Percentiles rank a stretch among this genome's conserved stretches.
These are phyloP conservation scores for Zizania palustris DNA, from an alignment of 202 grass and related monocot genomes.

Conservation along the genomic window DNA sequence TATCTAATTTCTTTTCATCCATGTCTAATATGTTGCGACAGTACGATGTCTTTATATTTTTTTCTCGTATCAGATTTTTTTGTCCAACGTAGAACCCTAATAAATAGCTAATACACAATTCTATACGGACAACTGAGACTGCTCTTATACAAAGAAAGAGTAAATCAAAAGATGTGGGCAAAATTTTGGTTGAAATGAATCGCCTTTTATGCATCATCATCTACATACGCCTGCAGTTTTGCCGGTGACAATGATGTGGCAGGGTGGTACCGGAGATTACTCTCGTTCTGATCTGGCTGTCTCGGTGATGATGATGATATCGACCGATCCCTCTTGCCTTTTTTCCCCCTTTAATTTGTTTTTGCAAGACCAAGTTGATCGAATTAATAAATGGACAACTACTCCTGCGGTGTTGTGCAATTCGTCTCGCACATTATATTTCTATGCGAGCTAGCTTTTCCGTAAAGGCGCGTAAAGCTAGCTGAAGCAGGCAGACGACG, in stretches of 20 bases:
- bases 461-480: constrained; percentile 29
- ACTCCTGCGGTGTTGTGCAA: constrained; percentile 10
- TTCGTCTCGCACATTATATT: constrained; percentile 32
- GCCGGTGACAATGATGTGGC: constrained; percentile 12
- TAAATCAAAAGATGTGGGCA: too few species aligned
- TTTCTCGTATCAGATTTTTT: too few species aligned
- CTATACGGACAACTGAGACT: too few species aligned
- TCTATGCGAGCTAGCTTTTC: constrained; percentile 7
- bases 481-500: constrained; percentile 18
- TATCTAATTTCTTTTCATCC: too few species aligned
- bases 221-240: background rate
- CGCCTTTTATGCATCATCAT: background rate
- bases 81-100: too few species aligned
- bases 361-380: constrained; percentile 37
- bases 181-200: too few species aligned
- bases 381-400: constrained; percentile 32
- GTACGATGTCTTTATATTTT: too few species aligned
- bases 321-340: constrained; percentile 6
- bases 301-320: constrained; percentile 32
- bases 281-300: constrained; percentile 43
- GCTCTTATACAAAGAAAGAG: too few species aligned
- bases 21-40: too few species aligned
- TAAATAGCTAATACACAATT: too few species aligned
- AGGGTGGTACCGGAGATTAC: background rate
- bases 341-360: constrained; percentile 6